phyloP scores from a whole-genome alignment of 2,329 filamentous ascomycete species.

The Fulvia fulva region DNA sequence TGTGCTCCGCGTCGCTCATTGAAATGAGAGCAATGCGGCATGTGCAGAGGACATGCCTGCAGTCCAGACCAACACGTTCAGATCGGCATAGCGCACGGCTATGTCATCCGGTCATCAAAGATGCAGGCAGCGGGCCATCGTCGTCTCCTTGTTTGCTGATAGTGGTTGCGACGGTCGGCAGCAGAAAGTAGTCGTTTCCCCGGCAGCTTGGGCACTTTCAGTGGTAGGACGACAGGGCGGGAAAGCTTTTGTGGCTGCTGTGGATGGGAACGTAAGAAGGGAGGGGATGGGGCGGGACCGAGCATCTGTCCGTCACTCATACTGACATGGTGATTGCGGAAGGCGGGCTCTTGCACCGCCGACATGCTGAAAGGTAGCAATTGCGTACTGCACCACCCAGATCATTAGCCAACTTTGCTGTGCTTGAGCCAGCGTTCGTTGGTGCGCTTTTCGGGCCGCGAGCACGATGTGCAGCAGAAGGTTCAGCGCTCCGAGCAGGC shows the following conservation, averaged over 20 bases:
- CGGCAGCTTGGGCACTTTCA: too few relatives aligned
- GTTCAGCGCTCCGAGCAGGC: background rate
- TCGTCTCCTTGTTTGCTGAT: background rate
- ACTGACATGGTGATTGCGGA: background rate
- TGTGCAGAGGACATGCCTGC: background rate
- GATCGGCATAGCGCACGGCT: background rate
- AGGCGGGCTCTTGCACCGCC: background rate
- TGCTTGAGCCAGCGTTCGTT: background rate
- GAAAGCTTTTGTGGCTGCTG: too few relatives aligned
- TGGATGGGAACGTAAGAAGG: too few relatives aligned
- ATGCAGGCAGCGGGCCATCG: background rate
- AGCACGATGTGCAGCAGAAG: background rate
- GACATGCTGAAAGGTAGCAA: background rate
- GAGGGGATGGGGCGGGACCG: background rate
- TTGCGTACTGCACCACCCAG: too few relatives aligned
- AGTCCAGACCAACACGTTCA: background rate
- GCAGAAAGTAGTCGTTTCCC: too few relatives aligned
- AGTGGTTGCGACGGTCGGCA: too few relatives aligned
- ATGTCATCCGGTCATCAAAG: background rate
- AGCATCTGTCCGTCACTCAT: background rate
- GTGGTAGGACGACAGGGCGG: too few relatives aligned
- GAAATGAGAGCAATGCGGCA: background rate
- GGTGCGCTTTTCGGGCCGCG: background rate
- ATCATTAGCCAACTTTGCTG: background rate
- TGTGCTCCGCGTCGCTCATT: background rate